phyloP scores from a whole-genome alignment of 495 filamentous ascomycete species.

The Aspergillus cavernicola region DNA sequence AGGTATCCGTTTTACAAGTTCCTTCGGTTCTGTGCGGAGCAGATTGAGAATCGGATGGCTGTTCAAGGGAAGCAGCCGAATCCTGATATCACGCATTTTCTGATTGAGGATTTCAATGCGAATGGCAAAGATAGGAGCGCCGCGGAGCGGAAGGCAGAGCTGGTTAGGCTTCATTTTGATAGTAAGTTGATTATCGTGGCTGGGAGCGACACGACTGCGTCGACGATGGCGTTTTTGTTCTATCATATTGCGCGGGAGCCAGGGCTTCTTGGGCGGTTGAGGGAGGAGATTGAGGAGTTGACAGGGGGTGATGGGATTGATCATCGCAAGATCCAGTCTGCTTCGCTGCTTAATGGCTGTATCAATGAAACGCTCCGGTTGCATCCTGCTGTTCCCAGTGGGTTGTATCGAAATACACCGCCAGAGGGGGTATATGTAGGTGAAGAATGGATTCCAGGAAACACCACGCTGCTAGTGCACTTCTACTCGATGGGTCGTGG shows the following conservation, averaged over 20 bases:
- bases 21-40: neutral
- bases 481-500: neutral
- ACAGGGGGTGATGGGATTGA: constrained; percentile 5
- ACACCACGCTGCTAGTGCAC: constrained; percentile 24
- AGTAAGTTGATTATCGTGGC: constrained; percentile 5
- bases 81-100: constrained; percentile 1
- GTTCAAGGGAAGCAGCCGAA: neutral
- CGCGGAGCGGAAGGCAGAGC: neutral
- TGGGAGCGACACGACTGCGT: constrained; percentile 3
- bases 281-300: neutral
- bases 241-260: neutral
- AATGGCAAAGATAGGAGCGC: neutral
- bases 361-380: constrained; percentile 52
- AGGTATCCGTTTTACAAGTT: constrained; percentile 7
- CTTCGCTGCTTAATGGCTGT: constrained; percentile 38
- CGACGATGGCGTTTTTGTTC: constrained; percentile 1
- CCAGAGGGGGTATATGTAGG: constrained; percentile 42
- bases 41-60: neutral
- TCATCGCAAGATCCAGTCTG: constrained; percentile 19
- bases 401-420: constrained; percentile 35
- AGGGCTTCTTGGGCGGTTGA: neutral
- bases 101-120: constrained; percentile 1
- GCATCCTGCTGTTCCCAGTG: constrained; percentile 39
- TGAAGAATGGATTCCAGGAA: constrained; percentile 39
- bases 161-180: neutral